Conservation (phyloP, 192 early-diverging fungal species). For the Phlyctochytrium planicorne region DNA sequence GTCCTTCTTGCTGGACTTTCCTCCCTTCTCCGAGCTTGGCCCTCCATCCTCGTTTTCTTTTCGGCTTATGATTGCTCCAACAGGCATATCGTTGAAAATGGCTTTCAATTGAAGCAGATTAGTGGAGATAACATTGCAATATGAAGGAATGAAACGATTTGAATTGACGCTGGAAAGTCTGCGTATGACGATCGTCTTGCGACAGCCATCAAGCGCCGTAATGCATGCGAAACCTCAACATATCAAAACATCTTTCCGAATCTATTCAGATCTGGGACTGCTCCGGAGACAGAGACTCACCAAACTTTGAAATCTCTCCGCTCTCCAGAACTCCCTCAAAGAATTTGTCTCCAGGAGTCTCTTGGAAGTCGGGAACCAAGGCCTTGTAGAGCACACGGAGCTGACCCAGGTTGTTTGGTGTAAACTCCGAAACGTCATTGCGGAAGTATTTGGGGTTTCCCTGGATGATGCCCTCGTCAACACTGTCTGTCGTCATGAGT, state of each 20-base stretch:
- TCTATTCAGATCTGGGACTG: neutral
- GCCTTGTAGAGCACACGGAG: conserved; percentile 18
- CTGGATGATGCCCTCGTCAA: no score
- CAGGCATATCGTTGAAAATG: conserved; percentile 33
- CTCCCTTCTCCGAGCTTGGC: neutral
- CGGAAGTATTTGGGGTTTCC: no score
- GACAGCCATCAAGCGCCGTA: no score
- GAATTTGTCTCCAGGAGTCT: conserved; percentile 6
- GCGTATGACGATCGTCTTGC: no score
- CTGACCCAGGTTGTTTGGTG: conserved; percentile 28
- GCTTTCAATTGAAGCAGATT: neutral
- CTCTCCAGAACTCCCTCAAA: conserved; percentile 5
- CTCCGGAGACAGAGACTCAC: conserved; percentile 6
- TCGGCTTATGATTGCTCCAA: conserved; percentile 19
- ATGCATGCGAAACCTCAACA: no score
- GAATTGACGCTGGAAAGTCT: no score
- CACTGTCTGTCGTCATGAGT: no score
- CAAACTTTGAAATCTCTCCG: conserved; percentile 18
- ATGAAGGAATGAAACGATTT: no score
- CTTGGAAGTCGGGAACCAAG: conserved; percentile 1
- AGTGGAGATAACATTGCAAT: no score
- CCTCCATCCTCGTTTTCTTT: conserved; percentile 6
- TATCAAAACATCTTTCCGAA: neutral
- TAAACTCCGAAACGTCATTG: conserved; percentile 12
- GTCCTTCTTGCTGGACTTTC: neutral